Evolutionary conservation across 1,284 basidiomycete genomes (phyloP).

Genomic region (Melampsora abietis-canadensis): DNA sequence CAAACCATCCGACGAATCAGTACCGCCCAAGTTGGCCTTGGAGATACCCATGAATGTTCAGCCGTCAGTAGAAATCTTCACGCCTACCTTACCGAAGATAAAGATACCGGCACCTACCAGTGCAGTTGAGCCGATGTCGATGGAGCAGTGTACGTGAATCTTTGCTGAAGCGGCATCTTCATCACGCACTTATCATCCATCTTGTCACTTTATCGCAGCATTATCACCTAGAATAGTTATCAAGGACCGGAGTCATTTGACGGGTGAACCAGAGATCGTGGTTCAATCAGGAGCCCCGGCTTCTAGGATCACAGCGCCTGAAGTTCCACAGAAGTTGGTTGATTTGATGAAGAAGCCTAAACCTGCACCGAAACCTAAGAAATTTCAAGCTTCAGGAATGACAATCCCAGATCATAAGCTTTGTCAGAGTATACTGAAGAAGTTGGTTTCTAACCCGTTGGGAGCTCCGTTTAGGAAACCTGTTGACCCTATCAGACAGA

Average conservation of each 20-base stretch:
- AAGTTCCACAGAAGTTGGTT: conserved; percentile 45
- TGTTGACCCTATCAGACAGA: conserved; percentile 58
- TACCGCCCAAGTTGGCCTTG: conserved; percentile 75
- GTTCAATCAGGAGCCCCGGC: background rate
- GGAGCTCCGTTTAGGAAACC: conserved; percentile 28
- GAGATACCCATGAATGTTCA: conserved; percentile 48
- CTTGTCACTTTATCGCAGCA: background rate
- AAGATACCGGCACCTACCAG: conserved; percentile 22
- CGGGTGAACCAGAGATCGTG: too few relatives aligned
- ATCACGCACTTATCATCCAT: too few relatives aligned
- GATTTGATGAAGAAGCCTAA: conserved; percentile 52
- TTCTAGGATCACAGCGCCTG: background rate
- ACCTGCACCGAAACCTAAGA: conserved; percentile 58
- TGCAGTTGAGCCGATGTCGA: conserved; percentile 17
- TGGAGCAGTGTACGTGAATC: background rate
- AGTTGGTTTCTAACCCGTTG: conserved; percentile 60
- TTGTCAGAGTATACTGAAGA: conserved; percentile 75
- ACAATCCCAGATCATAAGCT: conserved; percentile 72
- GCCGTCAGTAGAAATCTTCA: conserved; percentile 28
- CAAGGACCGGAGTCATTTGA: conserved; percentile 17
- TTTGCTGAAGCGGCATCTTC: too few relatives aligned
- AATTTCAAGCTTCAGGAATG: conserved; percentile 78
- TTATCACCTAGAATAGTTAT: conserved; percentile 29
- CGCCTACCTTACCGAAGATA: conserved; percentile 38
- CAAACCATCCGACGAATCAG: conserved; percentile 71